Base-by-base conservation (phyloP, 306 rosid genomes). In the Rubus idaeus region DNA sequence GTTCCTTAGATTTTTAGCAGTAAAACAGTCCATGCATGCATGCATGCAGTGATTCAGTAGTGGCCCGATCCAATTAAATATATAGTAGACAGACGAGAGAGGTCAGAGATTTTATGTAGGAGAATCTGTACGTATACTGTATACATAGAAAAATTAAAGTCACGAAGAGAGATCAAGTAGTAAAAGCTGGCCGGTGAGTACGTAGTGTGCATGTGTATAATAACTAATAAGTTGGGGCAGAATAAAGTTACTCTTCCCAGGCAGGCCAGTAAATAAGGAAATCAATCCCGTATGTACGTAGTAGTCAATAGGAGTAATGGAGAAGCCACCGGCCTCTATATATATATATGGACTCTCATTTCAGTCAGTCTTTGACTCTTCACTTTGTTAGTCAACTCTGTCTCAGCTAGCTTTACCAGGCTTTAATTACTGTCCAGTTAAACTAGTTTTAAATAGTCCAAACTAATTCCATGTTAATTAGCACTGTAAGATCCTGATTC, bases 351-450 rank as follows among this genome's bases (percentile, higher is more conserved):
- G 73, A 17, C 66, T 37, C 13, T 20, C 5, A 18, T 46, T 46
- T 20, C 44, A 6, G 12, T 20, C 44, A 3, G 12, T 8, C 49
- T 64, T 46, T 37, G 49, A 64, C 56, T 51, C 17, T 39, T 64
- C 6, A 20, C 70, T 65, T 65, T 47, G 67, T 62, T 30, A 35
- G 80, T 77, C 80, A 77, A 67, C 80, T 58, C 23, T 52, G 74
- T 41, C 58, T 18, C 30, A 2, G 20, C 41, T 26, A 11, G 9
- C 41, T 61, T 60, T 60, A 60, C 41, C 41, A 26, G 66, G 66
- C n/a, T 60, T 61, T 61, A 61, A 30, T 61, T 73, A 47, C n/a
- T 44, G 55, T 23, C 51, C 40, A 69, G 39, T 11, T 8, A 0
- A 20, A 12, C 20, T 30, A 30, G 1, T 30, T 30, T 30, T 30